phyloP scores from a whole-genome alignment of 225 moss, liverwort and hornwort genomes.

The Rhytidiadelphus loreus region DNA sequence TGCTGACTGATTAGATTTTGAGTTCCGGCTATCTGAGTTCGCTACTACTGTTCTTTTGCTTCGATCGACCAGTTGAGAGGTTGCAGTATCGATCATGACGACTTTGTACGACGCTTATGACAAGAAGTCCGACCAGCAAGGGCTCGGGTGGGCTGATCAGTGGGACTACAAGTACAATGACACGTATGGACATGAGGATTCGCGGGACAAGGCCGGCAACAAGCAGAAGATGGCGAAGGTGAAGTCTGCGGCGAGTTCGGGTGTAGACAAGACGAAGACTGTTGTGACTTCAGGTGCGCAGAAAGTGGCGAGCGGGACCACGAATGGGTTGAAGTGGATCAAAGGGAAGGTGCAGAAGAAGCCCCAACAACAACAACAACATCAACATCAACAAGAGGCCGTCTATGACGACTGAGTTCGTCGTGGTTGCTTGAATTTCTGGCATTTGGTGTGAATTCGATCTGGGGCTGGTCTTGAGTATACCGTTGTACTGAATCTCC shows the following conservation, averaged over 20 bases:
- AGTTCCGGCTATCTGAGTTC: not conserved
- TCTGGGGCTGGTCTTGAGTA: not conserved
- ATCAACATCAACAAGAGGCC: not conserved
- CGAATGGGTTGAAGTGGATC: conserved; percentile 40
- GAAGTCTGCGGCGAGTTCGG: conserved; percentile 24
- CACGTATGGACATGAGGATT: not conserved
- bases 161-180: conserved; percentile 57
- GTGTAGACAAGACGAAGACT: conserved; percentile 40
- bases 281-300: conserved; percentile 15
- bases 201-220: not conserved
- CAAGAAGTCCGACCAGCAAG: conserved; percentile 24
- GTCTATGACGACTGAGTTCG: not conserved
- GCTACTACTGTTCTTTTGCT: not conserved
- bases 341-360: conserved; percentile 47
- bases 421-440: not conserved
- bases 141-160: conserved; percentile 55
- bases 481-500: not conserved
- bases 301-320: conserved; percentile 29
- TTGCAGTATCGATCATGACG: not conserved
- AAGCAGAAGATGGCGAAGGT: conserved; percentile 31
- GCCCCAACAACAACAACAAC: not conserved
- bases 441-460: not conserved
- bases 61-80: not conserved
- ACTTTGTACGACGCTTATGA: conserved; percentile 40
- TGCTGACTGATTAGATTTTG: not conserved